These are phyloP conservation scores for Plasmodium coatneyi DNA, from an alignment of 169 alveolate species.

Conservation along the genomic window DNA sequence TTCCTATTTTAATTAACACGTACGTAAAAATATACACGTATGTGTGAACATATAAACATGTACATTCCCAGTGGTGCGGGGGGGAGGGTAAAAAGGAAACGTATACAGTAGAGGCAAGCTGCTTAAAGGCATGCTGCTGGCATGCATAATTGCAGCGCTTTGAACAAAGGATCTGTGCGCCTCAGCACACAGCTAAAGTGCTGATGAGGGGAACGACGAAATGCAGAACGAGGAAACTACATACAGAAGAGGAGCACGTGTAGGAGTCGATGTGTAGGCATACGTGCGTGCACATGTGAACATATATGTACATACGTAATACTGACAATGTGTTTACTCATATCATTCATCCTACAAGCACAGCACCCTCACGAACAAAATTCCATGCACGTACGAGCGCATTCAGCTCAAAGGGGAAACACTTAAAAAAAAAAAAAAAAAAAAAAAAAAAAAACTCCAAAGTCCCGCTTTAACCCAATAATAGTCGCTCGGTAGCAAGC, in stretches of 20 bases:
- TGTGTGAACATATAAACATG: neutral
- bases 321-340: neutral
- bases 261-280: neutral
- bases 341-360: neutral
- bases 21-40: neutral
- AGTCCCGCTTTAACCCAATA: constrained; percentile 19
- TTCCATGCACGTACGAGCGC: neutral
- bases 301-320: constrained; percentile 6
- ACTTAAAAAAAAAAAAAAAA: neutral
- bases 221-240: neutral
- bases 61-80: neutral
- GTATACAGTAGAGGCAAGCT: neutral
- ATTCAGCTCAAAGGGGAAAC: constrained; percentile 21
- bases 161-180: neutral
- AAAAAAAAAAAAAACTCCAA: neutral
- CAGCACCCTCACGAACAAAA: neutral
- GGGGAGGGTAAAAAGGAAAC: neutral
- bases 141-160: neutral
- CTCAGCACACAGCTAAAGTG: neutral
- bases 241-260: neutral
- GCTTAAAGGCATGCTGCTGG: neutral
- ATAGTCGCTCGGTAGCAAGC: neutral
- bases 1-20: neutral
- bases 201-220: neutral
- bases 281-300: neutral